These are phyloP conservation scores for Eudorina sp. DNA, from an alignment of 139 green algal genomes.

Conservation along the genomic window DNA sequence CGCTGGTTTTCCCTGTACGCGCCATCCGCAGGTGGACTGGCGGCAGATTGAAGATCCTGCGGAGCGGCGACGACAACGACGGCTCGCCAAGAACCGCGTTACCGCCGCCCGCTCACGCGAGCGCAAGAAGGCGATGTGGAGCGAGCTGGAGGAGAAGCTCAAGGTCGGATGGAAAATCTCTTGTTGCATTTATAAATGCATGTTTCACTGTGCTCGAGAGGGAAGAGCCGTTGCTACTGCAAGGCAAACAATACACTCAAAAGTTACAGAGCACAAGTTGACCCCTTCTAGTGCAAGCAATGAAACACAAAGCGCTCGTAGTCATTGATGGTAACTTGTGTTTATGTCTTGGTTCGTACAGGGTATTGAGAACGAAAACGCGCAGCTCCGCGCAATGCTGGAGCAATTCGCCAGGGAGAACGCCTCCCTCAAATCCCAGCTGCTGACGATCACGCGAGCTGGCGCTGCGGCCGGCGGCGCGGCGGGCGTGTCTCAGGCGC, in stretches of 20 bases:
- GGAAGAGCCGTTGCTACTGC: no score
- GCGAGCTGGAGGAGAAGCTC: constrained; percentile 60
- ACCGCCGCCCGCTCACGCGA: constrained; percentile 74
- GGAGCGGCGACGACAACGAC: constrained; percentile 70
- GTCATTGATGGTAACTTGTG: not conserved
- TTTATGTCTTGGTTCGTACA: not conserved
- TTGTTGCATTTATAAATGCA: not conserved
- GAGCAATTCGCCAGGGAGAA: constrained; percentile 61
- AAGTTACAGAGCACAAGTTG: no score
- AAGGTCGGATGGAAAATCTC: not conserved
- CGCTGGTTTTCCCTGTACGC: not conserved
- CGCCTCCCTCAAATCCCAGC: constrained; percentile 44
- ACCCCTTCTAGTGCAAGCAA: no score
- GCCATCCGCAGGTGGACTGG: constrained; percentile 67
- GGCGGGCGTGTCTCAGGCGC: constrained; percentile 2
- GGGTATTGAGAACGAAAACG: constrained; percentile 64
- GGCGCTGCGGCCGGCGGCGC: not conserved
- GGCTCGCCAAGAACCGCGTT: constrained; percentile 78
- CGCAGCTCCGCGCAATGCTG: constrained; percentile 59
- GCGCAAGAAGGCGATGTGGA: constrained; percentile 73
- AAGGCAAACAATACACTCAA: no score
- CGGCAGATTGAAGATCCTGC: constrained; percentile 69
- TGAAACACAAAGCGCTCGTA: no score
- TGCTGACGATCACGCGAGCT: constrained; percentile 29
- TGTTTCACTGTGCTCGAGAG: not conserved